Base-by-base conservation (phyloP, 2,329 filamentous ascomycete genomes). In the Sclerotinia glacialis region DNA sequence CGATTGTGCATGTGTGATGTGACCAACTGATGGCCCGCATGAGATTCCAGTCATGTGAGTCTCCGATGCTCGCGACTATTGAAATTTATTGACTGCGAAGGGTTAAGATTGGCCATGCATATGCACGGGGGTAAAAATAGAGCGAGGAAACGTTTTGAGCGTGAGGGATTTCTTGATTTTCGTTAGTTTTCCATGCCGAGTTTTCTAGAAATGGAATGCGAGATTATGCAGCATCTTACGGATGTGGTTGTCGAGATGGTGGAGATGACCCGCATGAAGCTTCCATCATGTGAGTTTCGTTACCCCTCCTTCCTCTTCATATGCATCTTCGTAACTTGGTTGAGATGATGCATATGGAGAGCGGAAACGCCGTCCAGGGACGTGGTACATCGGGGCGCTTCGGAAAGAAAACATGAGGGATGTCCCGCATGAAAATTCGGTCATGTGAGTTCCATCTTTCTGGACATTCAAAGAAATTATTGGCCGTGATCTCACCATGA, bases 41-140 rank as follows among this genome's bases (percentile, higher is more conserved):
- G 42, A 60, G 42, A 12, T 18, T 60, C 34, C 44, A 34, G 44
- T 60, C 56, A 60, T 60, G 56, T 60, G 56, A 60, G 56, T 60
- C 5, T 60, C 26, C 7, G 3, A 18, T 34, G 12, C 52, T 37
- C 18, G 18, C 31, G 9, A 54, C 12, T 31, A 34, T 37, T 54
- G 7, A 8, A n/a, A 54, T n/a, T 31, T 21, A 54, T 54, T 54
- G 52, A 31, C 11, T 31, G 5, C 31, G 28, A 34, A 21, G 34
- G 12, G 28, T 21, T n/a, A 31, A 14, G 28, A 54, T 53, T 18
- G 7, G 50, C 18, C 18, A 53, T n/a, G 18, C 21, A 12, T n/a
- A n/a, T 37, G 31, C 21, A 40, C 37, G 5, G 3, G 11, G 16
- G 37, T 40, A 54, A 54, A 54, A 54, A 37, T 37, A 54, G 52